phyloP scores from a whole-genome alignment of 1,284 basidiomycete genomes.

The Malassezia equina region DNA sequence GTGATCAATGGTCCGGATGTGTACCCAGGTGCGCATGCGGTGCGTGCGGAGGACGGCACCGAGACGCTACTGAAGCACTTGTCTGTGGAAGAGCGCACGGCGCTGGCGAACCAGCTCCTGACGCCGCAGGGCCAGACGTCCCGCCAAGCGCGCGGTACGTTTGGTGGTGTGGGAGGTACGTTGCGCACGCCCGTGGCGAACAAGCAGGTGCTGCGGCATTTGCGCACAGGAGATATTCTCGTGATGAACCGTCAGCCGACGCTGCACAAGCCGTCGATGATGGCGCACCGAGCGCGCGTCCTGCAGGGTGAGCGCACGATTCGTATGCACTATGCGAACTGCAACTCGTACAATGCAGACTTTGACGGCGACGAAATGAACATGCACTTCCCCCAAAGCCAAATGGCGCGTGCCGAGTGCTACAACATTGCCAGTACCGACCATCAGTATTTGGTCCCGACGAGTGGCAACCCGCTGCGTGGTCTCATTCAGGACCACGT shows the following conservation, averaged over 20 bases:
- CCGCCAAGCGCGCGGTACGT: conserved; percentile 38
- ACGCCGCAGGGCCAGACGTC: conserved; percentile 69
- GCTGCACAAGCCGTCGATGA: conserved; percentile 99
- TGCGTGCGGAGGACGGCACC: conserved; percentile 79
- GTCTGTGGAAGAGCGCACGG: conserved; percentile 73
- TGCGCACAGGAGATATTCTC: conserved; percentile 87
- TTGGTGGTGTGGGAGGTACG: conserved; percentile 38
- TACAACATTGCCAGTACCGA: conserved; percentile 83
- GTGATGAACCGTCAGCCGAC: conserved; percentile 98
- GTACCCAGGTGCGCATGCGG: conserved; percentile 86
- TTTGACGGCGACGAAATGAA: conserved; percentile 99
- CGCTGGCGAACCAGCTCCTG: conserved; percentile 90
- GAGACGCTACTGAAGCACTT: conserved; percentile 58
- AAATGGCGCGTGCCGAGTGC: conserved; percentile 76
- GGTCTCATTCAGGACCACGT: conserved; percentile 99
- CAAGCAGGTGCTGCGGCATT: conserved; percentile 94
- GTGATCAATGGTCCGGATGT: conserved; percentile 83
- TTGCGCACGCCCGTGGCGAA: conserved; percentile 57
- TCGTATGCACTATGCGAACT: conserved; percentile 99
- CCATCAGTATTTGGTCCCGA: conserved; percentile 96
- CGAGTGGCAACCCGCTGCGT: conserved; percentile 91
- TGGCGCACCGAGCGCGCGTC: conserved; percentile 90
- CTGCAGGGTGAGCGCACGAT: conserved; percentile 95
- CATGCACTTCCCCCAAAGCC: conserved; percentile 94
- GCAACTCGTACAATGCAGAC: conserved; percentile 99